Evolutionary conservation across 805 yeast genomes (phyloP), one percentile per base, ranked within the genome.

Genomic region (Blastobotrys americana): DNA sequence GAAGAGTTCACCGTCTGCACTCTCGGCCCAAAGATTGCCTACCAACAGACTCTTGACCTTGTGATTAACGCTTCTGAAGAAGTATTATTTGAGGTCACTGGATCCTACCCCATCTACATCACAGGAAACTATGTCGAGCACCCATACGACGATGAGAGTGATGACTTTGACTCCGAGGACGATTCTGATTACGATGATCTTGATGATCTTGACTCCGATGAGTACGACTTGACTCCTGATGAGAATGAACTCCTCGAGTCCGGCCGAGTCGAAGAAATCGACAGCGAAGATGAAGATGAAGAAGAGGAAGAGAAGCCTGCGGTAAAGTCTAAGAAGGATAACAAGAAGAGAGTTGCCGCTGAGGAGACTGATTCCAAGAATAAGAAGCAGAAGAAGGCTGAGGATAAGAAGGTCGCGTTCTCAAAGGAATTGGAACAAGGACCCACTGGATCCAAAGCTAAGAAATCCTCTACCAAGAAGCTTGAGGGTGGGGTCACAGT

Each of bases 51-150:
- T 45, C 65, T 93, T 46, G 97, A 93, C 62, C 70, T 93, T 54
- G 85, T 94, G 60, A 83, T 93, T 60, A 76, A 82, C 44, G 95
- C 97, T 60, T 90, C 81, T 60, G 98, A 93, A 71, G 95, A 89
- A 62, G 87, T 93, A 50, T 80, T 74, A 72, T 93, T 93, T 61
- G 95, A 87, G 61, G 97, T 85, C 46, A 84, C 96, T 50, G 98
- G 98, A 62, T 87, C 97, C 21, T 90, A 88, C 73, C 84, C 95
- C 54, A 74, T 93, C 54, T 94, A 90, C 66, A 72, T 93, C 58
- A 74, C 85, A 55, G 99, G 99, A 73, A 90, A 93, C 81, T 88
- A 82, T 70, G 82, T 93, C 61, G 95, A 85, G 67, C 96, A 89
- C 68, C 97, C 97, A 66, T 86, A 80, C 59, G 96, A 89, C 60